phyloP scores from a whole-genome alignment of 192 early-diverging fungal species.

The Mortierella hygrophila region DNA sequence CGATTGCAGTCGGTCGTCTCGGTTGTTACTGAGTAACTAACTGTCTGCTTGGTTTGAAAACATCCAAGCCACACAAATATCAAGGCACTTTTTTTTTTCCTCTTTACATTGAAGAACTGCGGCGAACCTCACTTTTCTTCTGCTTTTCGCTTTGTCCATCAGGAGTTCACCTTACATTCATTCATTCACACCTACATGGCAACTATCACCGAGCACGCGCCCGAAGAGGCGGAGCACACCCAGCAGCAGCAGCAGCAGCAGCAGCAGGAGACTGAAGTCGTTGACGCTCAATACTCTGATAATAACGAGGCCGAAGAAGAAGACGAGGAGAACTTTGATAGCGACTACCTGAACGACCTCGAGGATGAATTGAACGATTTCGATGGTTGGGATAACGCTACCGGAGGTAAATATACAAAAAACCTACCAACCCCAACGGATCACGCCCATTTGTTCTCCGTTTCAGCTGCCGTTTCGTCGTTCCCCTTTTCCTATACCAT shows the following conservation, averaged over 20 bases:
- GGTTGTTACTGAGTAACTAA: too few relatives aligned
- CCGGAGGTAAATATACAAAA: conserved; percentile 62
- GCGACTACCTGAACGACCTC: conserved; percentile 67
- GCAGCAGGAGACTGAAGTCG: background rate
- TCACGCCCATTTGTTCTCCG: background rate
- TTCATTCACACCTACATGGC: background rate
- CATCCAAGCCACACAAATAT: background rate
- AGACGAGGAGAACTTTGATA: conserved; percentile 6
- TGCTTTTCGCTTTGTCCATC: background rate
- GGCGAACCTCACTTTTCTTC: background rate
- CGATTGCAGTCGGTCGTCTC: too few relatives aligned
- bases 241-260: background rate
- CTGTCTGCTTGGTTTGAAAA: background rate
- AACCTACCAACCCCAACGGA: background rate
- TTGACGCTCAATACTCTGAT: too few relatives aligned
- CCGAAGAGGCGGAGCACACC: background rate
- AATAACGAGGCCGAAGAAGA: background rate
- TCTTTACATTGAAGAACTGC: background rate
- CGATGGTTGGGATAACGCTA: conserved; percentile 85
- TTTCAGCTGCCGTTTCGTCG: background rate
- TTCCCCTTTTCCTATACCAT: background rate
- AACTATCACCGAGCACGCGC: background rate
- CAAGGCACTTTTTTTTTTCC: conserved; percentile 16
- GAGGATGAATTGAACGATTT: conserved; percentile 84
- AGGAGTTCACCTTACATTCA: background rate